A percentile compares a stretch with the other conserved stretches of the same genome.
These are phyloP conservation scores for Globisporangium megalacanthum DNA, from an alignment of 352 stramenopile species.

Conservation along the genomic window DNA sequence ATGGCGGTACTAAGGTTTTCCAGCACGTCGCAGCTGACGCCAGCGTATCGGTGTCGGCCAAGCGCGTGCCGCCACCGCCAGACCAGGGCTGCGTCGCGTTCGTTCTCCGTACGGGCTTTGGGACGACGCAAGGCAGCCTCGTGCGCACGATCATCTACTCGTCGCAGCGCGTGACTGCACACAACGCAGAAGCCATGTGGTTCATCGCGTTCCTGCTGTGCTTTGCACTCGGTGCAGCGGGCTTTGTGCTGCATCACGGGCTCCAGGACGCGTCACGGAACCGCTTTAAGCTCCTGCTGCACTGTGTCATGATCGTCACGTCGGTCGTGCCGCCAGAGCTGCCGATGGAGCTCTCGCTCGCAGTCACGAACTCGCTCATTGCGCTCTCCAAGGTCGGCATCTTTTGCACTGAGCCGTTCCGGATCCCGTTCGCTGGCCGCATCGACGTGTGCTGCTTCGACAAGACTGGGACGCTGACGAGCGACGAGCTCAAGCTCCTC, in stretches of 20 bases:
- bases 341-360: slow-evolving; percentile 92
- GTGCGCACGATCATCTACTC: slow-evolving; percentile 94
- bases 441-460: slow-evolving; percentile 93
- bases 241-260: slow-evolving; percentile 72
- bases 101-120: slow-evolving; percentile 91
- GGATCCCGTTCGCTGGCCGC: slow-evolving; percentile 90
- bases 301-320: slow-evolving; percentile 96
- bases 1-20: slow-evolving; percentile 61
- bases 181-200: slow-evolving; percentile 89
- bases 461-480: slow-evolving; percentile 95
- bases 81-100: slow-evolving; percentile 86
- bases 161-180: slow-evolving; percentile 87
- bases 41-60: not conserved
- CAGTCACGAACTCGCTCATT: slow-evolving; percentile 91
- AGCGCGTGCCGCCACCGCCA: slow-evolving; percentile 35
- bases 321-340: slow-evolving; percentile 94
- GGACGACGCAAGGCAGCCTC: slow-evolving; percentile 91
- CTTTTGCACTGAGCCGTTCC: slow-evolving; percentile 94
- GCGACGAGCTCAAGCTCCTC: slow-evolving; percentile 80
- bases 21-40: slow-evolving; percentile 14
- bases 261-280: slow-evolving; percentile 47
- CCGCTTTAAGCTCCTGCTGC: slow-evolving; percentile 89
- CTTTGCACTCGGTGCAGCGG: slow-evolving; percentile 85
- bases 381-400: slow-evolving; percentile 85
- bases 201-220: slow-evolving; percentile 91